phyloP scores from a whole-genome alignment of 225 moss, liverwort and hornwort genomes.

The Pseudisothecium myosuroides region DNA sequence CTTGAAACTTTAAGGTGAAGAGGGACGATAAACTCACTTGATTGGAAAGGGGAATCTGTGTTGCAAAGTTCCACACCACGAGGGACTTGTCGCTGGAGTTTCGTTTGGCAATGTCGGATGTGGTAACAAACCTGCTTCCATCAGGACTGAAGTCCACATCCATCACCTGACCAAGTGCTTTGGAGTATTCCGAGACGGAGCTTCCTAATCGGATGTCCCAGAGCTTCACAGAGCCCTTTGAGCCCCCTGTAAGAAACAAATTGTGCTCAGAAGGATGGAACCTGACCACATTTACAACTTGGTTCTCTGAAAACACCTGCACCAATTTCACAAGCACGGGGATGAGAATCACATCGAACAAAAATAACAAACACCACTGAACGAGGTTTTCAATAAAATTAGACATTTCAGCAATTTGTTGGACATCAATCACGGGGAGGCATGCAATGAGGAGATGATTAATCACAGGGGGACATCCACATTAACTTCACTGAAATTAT shows the following conservation, averaged over 20 bases:
- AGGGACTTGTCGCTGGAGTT: constrained; percentile 84
- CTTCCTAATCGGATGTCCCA: constrained; percentile 68
- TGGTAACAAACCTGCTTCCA: constrained; percentile 71
- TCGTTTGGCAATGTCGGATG: constrained; percentile 76
- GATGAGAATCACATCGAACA: not conserved
- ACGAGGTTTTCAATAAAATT: not conserved
- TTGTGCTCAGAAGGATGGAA: constrained; percentile 62
- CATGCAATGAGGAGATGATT: not conserved
- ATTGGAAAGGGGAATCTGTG: constrained; percentile 81
- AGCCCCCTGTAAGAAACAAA: constrained; percentile 71
- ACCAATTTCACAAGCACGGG: not conserved
- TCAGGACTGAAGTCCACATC: constrained; percentile 79
- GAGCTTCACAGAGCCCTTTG: constrained; percentile 63
- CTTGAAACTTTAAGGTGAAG: not conserved
- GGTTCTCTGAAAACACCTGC: constrained; percentile 58
- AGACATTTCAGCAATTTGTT: not conserved
- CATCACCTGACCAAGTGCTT: constrained; percentile 71
- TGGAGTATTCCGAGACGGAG: constrained; percentile 52
- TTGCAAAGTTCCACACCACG: constrained; percentile 78
- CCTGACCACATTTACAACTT: constrained; percentile 63
- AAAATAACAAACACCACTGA: not conserved
- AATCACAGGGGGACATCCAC: not conserved
- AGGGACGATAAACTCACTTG: constrained; percentile 37
- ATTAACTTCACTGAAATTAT: not conserved
- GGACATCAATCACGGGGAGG: not conserved